Base-by-base conservation (phyloP, 768 basidiomycete genomes). In the Trametes coccinea region DNA sequence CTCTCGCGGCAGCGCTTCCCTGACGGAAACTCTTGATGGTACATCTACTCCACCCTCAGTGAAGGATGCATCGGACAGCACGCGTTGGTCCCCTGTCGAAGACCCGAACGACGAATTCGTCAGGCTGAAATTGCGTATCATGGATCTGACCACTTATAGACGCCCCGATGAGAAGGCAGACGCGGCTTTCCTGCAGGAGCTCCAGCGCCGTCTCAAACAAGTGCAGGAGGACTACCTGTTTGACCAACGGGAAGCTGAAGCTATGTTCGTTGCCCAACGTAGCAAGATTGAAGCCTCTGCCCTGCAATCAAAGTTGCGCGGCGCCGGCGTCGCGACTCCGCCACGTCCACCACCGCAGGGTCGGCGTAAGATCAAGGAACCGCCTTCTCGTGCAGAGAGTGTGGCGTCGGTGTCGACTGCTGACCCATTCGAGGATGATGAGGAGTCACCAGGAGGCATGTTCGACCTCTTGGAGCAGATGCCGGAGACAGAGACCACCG, bases 391-490 rank as follows among this genome's bases (percentile, higher is more conserved):
- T 17, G 43, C 61, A 7, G 62, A 64, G 30, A 64, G 59, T 17
- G 39, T 52, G 4, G 31, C 56, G 0, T 53, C 53, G 3, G 37
- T 11, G 11, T 54, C 58, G 9, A 53, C 60, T 4, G n/a, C 49
- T 11, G 83, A 89, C 66, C 64, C 86, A 2, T 86, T 88, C 66
- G 77, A 82, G 34, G 80, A 81, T 17, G 77, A 79, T 16, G 82
- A 80, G 34, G 80, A 75, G 45, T 72, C 71, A 0, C 37, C 60
- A 11, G 86, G 80, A 5, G 87, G 93, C 14, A 75, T 97, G 34
- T 82, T 95, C 58, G 88, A 84, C 43, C 76, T 95, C 52, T 78
- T 96, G 47, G 90, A 95, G 27, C 80, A 80, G 53, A 77, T 84
- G 68, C 83, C 87, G 11, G 70, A 76, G 5, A 82, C 78, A n/a